A percentile compares a stretch with the other conserved stretches of the same genome.
These are phyloP conservation scores for Sphaerulina populicola DNA, from an alignment of 2,329 filamentous ascomycete species.

Conservation along the genomic window DNA sequence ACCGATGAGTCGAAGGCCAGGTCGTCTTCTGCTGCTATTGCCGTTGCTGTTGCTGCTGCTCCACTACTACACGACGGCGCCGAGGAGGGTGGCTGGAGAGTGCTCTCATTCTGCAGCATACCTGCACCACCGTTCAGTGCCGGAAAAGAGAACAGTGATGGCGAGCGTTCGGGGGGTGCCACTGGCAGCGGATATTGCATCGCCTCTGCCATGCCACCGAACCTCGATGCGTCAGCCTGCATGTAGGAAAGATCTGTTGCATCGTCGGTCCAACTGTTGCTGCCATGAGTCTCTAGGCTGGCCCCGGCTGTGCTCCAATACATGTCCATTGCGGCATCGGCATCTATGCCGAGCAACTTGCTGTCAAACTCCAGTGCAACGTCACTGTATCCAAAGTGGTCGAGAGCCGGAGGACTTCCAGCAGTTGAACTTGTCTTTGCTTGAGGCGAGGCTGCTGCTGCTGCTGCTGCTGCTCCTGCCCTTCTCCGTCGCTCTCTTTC, in stretches of 20 bases:
- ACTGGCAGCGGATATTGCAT: background rate
- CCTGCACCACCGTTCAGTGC: background rate
- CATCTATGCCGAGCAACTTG: slow-evolving; percentile 3
- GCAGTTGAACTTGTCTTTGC: background rate
- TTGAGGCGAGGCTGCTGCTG: background rate
- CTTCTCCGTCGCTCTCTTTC: background rate
- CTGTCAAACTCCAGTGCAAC: background rate
- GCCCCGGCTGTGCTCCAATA: background rate
- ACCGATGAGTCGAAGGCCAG: slow-evolving; percentile 4
- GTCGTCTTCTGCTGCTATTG: background rate
- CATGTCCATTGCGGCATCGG: slow-evolving; percentile 5
- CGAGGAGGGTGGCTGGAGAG: background rate
- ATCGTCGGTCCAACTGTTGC: background rate
- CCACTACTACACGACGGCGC: slow-evolving; percentile 1
- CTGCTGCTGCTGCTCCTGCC: too few species aligned
- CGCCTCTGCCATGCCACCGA: background rate
- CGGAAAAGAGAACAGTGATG: background rate
- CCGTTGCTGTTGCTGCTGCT: background rate
- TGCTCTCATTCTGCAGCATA: background rate
- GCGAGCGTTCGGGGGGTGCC: background rate
- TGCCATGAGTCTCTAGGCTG: background rate
- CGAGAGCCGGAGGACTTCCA: background rate
- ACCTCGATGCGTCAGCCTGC: background rate
- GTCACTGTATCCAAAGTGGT: background rate
- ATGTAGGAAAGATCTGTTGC: background rate